Conservation (phyloP, 768 basidiomycete genomes). For the Collybia mongolica region DNA sequence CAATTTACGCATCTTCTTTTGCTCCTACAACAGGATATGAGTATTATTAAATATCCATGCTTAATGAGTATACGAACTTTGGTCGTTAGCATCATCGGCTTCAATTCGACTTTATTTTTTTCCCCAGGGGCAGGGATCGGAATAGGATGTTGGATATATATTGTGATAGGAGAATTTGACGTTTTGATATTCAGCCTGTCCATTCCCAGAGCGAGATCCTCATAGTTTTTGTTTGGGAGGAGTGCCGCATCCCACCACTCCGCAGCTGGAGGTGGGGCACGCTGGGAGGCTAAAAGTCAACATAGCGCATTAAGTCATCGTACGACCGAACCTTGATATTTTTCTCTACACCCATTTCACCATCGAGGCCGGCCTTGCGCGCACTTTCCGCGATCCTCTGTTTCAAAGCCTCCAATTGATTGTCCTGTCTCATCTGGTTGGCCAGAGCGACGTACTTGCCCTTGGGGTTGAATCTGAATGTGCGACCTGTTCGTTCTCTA, state of each 20-base stretch:
- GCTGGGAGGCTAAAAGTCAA: conserved; percentile 34
- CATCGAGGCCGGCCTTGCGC: conserved; percentile 89
- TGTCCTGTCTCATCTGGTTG: conserved; percentile 70
- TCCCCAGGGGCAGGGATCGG: conserved; percentile 91
- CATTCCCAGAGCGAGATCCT: conserved; percentile 63
- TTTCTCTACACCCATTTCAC: conserved; percentile 91
- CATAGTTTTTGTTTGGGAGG: conserved; percentile 77
- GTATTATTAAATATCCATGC: background rate
- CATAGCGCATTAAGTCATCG: background rate
- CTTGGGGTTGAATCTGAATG: conserved; percentile 86
- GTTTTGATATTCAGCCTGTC: conserved; percentile 63
- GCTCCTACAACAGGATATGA: conserved; percentile 52
- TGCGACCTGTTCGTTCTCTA: conserved; percentile 65
- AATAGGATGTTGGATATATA: conserved; percentile 96
- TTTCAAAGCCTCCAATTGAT: conserved; percentile 87
- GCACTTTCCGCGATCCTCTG: conserved; percentile 91
- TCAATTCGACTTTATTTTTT: conserved; percentile 73
- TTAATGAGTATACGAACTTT: conserved; percentile 48
- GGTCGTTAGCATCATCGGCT: conserved; percentile 90
- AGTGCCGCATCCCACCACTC: conserved; percentile 98
- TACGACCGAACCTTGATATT: conserved; percentile 66
- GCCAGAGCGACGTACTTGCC: conserved; percentile 85
- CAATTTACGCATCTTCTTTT: conserved; percentile 96
- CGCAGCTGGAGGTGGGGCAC: conserved; percentile 81
- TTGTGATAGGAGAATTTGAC: conserved; percentile 73